Evolutionary conservation across 2,329 filamentous ascomycete genomes (phyloP).

Genomic region (Dothiorella sarmentorum): DNA sequence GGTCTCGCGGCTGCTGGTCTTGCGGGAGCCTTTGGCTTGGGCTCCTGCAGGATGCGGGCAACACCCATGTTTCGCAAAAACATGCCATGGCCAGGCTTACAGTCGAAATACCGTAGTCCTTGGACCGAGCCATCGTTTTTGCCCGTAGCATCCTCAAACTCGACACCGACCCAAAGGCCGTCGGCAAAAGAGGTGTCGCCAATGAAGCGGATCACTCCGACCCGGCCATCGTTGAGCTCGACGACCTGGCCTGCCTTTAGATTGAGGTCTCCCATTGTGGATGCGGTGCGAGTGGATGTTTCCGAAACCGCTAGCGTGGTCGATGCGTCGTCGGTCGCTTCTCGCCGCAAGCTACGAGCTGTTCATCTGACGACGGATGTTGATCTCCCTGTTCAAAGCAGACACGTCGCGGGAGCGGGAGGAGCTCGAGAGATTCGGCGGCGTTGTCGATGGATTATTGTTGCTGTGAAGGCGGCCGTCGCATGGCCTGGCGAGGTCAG

Average conservation of each 20-base stretch:
- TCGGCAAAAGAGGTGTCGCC: slow-evolving; percentile 75
- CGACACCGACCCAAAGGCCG: slow-evolving; percentile 86
- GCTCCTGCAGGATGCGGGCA: slow-evolving; percentile 43
- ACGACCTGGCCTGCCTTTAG: slow-evolving; percentile 63
- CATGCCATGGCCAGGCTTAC: slow-evolving; percentile 68
- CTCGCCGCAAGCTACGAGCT: slow-evolving; percentile 9
- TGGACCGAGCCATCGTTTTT: slow-evolving; percentile 95
- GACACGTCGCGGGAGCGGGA: not conserved
- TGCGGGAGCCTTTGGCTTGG: slow-evolving; percentile 39
- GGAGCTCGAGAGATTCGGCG: not conserved
- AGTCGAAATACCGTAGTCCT: slow-evolving; percentile 85
- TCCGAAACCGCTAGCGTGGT: not conserved
- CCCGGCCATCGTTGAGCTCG: slow-evolving; percentile 73
- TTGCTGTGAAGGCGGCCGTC: not conserved
- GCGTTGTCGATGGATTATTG: not conserved
- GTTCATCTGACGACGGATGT: slow-evolving; percentile 8
- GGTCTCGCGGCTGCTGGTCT: slow-evolving; percentile 3
- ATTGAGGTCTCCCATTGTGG: slow-evolving; percentile 5
- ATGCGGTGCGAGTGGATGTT: not conserved
- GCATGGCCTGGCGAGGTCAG: not conserved
- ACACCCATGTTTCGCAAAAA: slow-evolving; percentile 76
- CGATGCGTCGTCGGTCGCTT: slow-evolving; percentile 9
- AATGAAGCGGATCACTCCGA: slow-evolving; percentile 74
- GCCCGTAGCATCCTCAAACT: slow-evolving; percentile 74
- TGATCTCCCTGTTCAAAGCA: not conserved